phyloP scores from a whole-genome alignment of 106 monocot genomes.

The Dioscorea alata region DNA sequence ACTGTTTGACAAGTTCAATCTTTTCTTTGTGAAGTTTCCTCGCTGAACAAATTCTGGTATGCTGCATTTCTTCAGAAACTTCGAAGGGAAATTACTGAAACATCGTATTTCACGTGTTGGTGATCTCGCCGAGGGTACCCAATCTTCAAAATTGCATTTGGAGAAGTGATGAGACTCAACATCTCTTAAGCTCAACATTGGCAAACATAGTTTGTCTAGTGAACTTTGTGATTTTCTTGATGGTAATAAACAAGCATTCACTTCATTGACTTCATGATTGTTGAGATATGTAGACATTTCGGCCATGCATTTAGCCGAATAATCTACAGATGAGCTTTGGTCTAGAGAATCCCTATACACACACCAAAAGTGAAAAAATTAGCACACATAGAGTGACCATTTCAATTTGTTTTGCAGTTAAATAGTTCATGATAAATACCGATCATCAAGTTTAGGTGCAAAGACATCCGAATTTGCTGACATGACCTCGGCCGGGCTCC shows the following conservation, averaged over 20 bases:
- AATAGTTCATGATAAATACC: slow-evolving; percentile 22
- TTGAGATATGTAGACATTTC: slow-evolving; percentile 19
- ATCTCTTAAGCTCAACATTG: slow-evolving; percentile 44
- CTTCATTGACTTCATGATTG: slow-evolving; percentile 12
- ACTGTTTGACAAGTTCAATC: slow-evolving; percentile 32
- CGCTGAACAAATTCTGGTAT: slow-evolving; percentile 46
- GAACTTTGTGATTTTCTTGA: slow-evolving; percentile 33
- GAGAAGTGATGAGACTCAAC: slow-evolving; percentile 27
- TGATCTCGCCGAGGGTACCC: slow-evolving; percentile 29
- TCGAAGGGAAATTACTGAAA: slow-evolving; percentile 69
- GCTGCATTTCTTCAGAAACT: slow-evolving; percentile 36
- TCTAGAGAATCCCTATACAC: slow-evolving; percentile 26
- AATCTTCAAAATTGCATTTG: slow-evolving; percentile 29
- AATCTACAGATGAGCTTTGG: slow-evolving; percentile 16
- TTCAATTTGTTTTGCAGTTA: neutral
- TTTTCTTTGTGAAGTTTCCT: slow-evolving; percentile 53
- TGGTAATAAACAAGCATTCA: slow-evolving; percentile 19
- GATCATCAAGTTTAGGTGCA: slow-evolving; percentile 22
- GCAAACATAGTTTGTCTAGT: slow-evolving; percentile 29
- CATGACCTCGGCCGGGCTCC: slow-evolving; percentile 21
- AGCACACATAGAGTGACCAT: neutral
- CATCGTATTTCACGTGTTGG: slow-evolving; percentile 53
- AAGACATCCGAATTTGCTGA: slow-evolving; percentile 31
- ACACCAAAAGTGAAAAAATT: slow-evolving; percentile 6
- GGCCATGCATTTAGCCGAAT: slow-evolving; percentile 8